Evolutionary conservation across 2,329 filamentous ascomycete genomes (phyloP), one percentile per base, ranked within the genome.

Genomic region (Dendrostoma leiphaemia): DNA sequence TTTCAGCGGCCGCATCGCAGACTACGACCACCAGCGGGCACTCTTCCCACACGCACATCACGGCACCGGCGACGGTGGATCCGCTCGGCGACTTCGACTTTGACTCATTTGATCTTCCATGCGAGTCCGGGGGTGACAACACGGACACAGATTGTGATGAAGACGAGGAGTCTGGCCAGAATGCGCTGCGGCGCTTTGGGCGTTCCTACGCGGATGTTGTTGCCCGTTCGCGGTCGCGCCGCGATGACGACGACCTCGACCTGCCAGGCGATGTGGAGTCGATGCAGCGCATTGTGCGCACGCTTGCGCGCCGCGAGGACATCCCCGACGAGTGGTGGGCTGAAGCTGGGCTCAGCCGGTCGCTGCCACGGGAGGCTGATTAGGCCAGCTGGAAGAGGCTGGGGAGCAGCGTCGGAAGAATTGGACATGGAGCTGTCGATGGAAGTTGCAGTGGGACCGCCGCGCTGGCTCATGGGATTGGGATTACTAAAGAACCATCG

Each of bases 271-370:
- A 85, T 43, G 87, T 92, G 80, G 48, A 52, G 26, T 55, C 52
- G 34, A 52, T 58, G 52, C 86, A 89, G 61, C 78, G 79, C 48
- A 87, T 95, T 44, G 78, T 94, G 32, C 83, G 86, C 61, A 80
- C 83, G 40, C 77, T 95, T 51, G 83, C 86, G 31, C 79, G 82
- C 17, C 77, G 89, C 23, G 82, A 90, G 64, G 88, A 92, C 62
- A 87, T 94, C 51, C 88, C 89, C 0, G 89, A 94, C 58, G 85
- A 90, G 60, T 92, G 88, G 84, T 95, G 90, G 90, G 82, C 83
- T 55, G 80, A 83, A 63, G 85, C 80, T 55, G 87, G 87, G 38
- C 77, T 90, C 59, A 85, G 78, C 63, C 81, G 85, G 59, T 85
- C 77, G 13, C 70, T 83, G 51, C 69, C 73, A 17, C 72, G 69